These are phyloP conservation scores for Solanum paucissectum DNA, from an alignment of 257 asterid genomes.

Conservation along the genomic window DNA sequence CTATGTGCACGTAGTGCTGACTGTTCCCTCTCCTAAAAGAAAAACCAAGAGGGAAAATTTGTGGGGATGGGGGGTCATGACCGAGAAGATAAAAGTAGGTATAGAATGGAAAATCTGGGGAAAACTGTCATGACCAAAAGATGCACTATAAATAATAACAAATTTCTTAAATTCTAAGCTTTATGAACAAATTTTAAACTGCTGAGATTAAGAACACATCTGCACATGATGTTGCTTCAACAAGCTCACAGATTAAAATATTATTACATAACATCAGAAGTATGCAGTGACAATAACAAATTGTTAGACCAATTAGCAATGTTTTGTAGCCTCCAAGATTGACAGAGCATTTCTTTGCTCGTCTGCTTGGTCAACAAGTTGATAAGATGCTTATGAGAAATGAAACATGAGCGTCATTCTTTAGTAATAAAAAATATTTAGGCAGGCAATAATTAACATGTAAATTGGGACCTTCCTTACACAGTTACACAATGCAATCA, in stretches of 20 bases:
- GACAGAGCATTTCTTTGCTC: background rate
- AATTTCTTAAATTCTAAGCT: background rate
- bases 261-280: background rate
- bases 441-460: background rate
- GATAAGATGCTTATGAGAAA: background rate
- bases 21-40: constrained; percentile 54
- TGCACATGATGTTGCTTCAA: background rate
- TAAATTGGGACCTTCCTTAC: background rate
- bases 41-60: background rate
- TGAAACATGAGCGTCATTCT: background rate
- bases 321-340: background rate
- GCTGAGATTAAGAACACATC: background rate
- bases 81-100: background rate
- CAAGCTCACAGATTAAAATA: background rate
- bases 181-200: background rate
- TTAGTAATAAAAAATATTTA: background rate
- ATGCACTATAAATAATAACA: background rate
- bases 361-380: background rate
- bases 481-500: background rate
- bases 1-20: constrained; percentile 77
- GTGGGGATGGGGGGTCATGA: background rate
- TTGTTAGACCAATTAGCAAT: background rate
- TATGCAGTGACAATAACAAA: background rate
- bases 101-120: background rate
- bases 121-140: background rate